These are phyloP conservation scores for Ogataea sp. DNA, from an alignment of 805 yeast genomes.

Conservation along the genomic window DNA sequence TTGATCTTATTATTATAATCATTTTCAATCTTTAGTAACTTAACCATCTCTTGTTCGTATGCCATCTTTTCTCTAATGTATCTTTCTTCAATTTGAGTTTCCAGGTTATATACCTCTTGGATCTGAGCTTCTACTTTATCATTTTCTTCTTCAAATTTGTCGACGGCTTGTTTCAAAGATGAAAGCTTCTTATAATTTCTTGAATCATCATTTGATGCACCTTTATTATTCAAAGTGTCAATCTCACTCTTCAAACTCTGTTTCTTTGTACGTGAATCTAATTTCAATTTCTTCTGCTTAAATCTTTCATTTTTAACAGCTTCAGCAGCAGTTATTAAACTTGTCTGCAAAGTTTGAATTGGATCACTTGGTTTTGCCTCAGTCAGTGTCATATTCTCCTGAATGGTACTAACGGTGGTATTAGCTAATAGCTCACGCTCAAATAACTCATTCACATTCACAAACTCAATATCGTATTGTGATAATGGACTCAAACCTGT, in stretches of 20 bases:
- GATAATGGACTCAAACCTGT: slow-evolving; percentile 59
- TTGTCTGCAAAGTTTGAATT: slow-evolving; percentile 53
- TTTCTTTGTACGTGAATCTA: slow-evolving; percentile 50
- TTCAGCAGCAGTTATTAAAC: slow-evolving; percentile 55
- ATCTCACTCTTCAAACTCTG: slow-evolving; percentile 46
- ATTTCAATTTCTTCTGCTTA: slow-evolving; percentile 48
- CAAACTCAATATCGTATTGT: slow-evolving; percentile 50
- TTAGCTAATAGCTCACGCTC: slow-evolving; percentile 23
- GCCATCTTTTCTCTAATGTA: slow-evolving; percentile 28
- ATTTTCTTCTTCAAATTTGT: slow-evolving; percentile 29
- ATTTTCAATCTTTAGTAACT: slow-evolving; percentile 22
- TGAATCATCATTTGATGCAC: slow-evolving; percentile 46
- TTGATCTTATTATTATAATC: slow-evolving; percentile 18
- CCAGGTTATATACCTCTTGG: slow-evolving; percentile 26
- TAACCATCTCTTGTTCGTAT: slow-evolving; percentile 28
- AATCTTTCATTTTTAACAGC: slow-evolving; percentile 48
- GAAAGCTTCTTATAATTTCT: slow-evolving; percentile 45
- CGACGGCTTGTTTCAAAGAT: slow-evolving; percentile 38
- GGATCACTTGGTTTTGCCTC: slow-evolving; percentile 39
- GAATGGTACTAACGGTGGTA: slow-evolving; percentile 26
- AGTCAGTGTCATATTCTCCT: slow-evolving; percentile 22
- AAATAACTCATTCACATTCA: slow-evolving; percentile 24
- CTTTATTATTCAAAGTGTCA: slow-evolving; percentile 39
- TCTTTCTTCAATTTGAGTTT: slow-evolving; percentile 30
- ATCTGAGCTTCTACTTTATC: slow-evolving; percentile 27